Evolutionary conservation across 192 early-diverging fungal genomes (phyloP), one percentile per base, ranked within the genome.

Genomic region (Spinellus fusiger): DNA sequence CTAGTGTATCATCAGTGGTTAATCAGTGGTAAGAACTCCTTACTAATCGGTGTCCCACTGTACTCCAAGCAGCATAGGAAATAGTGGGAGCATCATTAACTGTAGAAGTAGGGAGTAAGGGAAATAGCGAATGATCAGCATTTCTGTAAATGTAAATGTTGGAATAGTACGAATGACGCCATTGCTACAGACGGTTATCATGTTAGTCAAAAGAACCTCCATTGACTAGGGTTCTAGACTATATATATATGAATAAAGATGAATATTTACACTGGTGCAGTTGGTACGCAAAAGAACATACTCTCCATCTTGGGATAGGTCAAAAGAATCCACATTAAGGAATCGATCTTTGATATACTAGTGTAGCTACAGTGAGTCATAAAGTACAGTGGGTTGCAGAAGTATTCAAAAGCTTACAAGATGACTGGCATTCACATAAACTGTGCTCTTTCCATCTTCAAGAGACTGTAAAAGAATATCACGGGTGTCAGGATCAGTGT

Each of bases 81-180:
- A 85, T 82, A 55, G 53, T 70, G 68, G 67, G 80, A 54, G 66
- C 61, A 64, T 73, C 77, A 38, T 77, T 71, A 26, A 72, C 65
- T 4, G 53, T 58, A 13, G 61, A 56, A 0, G 69, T 38, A 51
- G 68, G 70, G 13, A 83, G 67, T 1, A 98, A 75, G 22, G 89
- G 84, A 3, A 64, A 62, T 18, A 88, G 68, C 5, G 72, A 80
- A 44, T 80, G 77, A 29, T 78, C 77, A 8, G 79, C 71, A 28
- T 82, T 79, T 64, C 84, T 81, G 76, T 84, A 95, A 28, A 98
- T 59, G 51, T 81, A 88, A 61, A 93, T 93, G 47, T 89, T 89
- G 34, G 88, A 87, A 52, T 79, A 82, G 61, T 80, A 91, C 0
- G 91, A 93, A 68, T 93, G 91, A 49, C 95, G 76, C 92, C 92